Conservation (phyloP, 2,329 filamentous ascomycete species). For the Sclerotinia subarctica region DNA sequence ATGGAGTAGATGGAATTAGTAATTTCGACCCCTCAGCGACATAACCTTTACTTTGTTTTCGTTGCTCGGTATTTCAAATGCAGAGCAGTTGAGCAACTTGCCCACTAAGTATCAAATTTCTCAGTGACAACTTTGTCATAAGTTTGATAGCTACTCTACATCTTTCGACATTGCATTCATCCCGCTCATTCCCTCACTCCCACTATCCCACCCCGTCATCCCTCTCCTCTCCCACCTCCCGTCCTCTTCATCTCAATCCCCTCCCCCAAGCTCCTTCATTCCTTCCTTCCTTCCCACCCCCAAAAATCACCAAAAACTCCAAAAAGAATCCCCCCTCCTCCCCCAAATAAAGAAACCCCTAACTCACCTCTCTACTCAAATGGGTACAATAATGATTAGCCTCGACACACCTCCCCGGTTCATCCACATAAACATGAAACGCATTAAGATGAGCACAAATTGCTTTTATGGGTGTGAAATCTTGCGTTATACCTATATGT, state of each 20-base stretch:
- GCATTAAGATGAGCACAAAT: constrained; percentile 79
- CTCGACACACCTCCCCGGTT: constrained; percentile 63
- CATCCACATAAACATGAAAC: constrained; percentile 69
- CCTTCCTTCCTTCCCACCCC: neutral
- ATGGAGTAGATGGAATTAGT: neutral
- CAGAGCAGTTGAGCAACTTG: too few relatives aligned
- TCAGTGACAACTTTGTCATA: neutral
- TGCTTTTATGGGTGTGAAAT: constrained; percentile 67
- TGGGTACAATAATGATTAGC: constrained; percentile 85
- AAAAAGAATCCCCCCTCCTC: constrained; percentile 26
- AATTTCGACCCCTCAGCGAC: neutral
- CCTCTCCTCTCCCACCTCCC: neutral
- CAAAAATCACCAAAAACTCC: neutral
- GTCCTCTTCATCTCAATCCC: too few relatives aligned
- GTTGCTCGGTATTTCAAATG: too few relatives aligned
- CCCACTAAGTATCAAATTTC: too few relatives aligned
- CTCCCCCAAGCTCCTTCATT: too few relatives aligned
- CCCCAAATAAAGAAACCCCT: constrained; percentile 50
- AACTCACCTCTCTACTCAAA: constrained; percentile 65
- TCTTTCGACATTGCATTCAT: too few relatives aligned
- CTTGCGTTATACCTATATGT: constrained; percentile 52
- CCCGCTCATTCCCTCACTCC: neutral
- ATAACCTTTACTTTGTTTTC: too few relatives aligned
- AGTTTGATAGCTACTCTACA: neutral
- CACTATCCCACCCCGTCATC: neutral